These are phyloP conservation scores for Elongisporangium anandrum DNA, from an alignment of 352 stramenopile species.

Conservation along the genomic window DNA sequence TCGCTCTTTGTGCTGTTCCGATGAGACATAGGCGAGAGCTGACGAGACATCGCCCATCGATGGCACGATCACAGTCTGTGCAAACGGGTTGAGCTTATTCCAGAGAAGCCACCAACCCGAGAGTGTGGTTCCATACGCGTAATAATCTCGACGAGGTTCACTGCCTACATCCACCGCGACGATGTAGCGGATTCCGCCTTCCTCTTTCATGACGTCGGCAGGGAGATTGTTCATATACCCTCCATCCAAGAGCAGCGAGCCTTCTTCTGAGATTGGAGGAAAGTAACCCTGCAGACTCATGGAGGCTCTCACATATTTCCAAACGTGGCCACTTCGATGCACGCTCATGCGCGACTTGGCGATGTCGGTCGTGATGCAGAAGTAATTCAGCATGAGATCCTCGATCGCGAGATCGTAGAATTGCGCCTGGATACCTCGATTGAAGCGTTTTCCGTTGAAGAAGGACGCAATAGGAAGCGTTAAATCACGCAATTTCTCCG, in stretches of 20 bases:
- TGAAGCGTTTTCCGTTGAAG: slow-evolving; percentile 86
- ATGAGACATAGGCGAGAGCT: slow-evolving; percentile 86
- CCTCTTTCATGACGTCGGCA: slow-evolving; percentile 89
- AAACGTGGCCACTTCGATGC: slow-evolving; percentile 80
- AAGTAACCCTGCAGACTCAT: slow-evolving; percentile 92
- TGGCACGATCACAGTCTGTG: slow-evolving; percentile 82
- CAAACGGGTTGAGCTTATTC: slow-evolving; percentile 90
- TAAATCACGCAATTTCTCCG: slow-evolving; percentile 74
- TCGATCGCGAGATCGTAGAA: slow-evolving; percentile 82
- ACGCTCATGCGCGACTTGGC: slow-evolving; percentile 85
- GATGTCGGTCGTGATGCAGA: slow-evolving; percentile 91
- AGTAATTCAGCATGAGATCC: slow-evolving; percentile 92
- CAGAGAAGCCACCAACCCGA: slow-evolving; percentile 90
- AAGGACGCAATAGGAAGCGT: slow-evolving; percentile 88
- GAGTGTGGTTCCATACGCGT: slow-evolving; percentile 73
- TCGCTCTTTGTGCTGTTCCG: slow-evolving; percentile 84
- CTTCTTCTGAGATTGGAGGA: slow-evolving; percentile 85
- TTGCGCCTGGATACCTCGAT: slow-evolving; percentile 59
- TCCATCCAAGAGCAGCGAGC: slow-evolving; percentile 85
- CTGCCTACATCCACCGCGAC: slow-evolving; percentile 89
- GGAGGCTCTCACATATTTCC: slow-evolving; percentile 89
- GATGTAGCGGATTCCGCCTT: slow-evolving; percentile 87
- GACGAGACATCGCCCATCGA: slow-evolving; percentile 91
- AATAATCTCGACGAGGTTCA: slow-evolving; percentile 69
- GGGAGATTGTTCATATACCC: slow-evolving; percentile 94